These are phyloP conservation scores for Tubosaeta brunneosetosa DNA, from an alignment of 768 basidiomycete genomes.

Conservation along the genomic window DNA sequence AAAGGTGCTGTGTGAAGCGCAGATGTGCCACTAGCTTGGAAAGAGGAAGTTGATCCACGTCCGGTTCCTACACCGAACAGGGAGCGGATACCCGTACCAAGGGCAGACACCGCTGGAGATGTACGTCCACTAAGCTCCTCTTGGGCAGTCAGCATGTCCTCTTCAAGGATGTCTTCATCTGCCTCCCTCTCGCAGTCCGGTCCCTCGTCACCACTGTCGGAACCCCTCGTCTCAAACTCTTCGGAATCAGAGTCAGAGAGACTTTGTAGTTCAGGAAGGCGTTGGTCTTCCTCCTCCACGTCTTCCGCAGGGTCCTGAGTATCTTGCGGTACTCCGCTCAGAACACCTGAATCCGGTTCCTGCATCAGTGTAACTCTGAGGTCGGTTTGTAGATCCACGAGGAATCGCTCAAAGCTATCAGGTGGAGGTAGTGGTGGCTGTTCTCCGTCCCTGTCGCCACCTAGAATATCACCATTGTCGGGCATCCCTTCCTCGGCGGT, in stretches of 20 bases:
- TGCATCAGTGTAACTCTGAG: slow-evolving; percentile 58
- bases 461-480: slow-evolving; percentile 1
- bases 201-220: slow-evolving; percentile 21
- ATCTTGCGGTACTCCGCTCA: slow-evolving; percentile 4
- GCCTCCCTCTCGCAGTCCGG: slow-evolving; percentile 28
- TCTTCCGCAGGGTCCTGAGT: slow-evolving; percentile 12
- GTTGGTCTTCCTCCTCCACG: slow-evolving; percentile 11
- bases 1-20: not conserved
- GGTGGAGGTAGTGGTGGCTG: slow-evolving; percentile 39
- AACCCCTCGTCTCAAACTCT: slow-evolving; percentile 11
- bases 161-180: slow-evolving; percentile 27
- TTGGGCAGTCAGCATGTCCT: slow-evolving; percentile 20
- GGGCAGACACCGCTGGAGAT: slow-evolving; percentile 23
- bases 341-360: slow-evolving; percentile 13
- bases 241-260: slow-evolving; percentile 28
- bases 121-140: slow-evolving; percentile 22
- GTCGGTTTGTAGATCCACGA: slow-evolving; percentile 73
- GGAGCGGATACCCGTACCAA: slow-evolving; percentile 11
- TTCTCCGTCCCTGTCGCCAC: slow-evolving; percentile 13
- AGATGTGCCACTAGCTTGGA: slow-evolving; percentile 1
- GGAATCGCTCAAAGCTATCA: slow-evolving; percentile 77
- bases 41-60: slow-evolving; percentile 4
- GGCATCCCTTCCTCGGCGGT: slow-evolving; percentile 6
- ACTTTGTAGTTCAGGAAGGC: slow-evolving; percentile 24
- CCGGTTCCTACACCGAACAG: slow-evolving; percentile 6